Base-by-base conservation (phyloP, 2,329 filamentous ascomycete genomes). In the Talaromyces funiculosus region DNA sequence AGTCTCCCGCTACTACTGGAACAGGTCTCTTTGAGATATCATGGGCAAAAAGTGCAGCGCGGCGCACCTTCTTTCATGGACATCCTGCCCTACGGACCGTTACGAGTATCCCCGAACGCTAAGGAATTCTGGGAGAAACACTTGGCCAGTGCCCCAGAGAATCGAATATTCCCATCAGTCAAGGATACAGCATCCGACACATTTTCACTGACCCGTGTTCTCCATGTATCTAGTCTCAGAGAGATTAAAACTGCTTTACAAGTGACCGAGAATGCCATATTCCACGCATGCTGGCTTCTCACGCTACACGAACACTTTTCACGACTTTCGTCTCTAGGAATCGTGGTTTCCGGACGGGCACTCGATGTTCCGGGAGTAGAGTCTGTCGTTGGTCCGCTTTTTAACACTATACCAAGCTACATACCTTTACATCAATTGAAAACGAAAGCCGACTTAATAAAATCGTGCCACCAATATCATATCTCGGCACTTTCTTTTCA, bases 401-500 rank as follows among this genome's bases (percentile, higher is more conserved):
- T 97, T 81, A 97, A 97, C 70, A 96, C 92, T 0, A 78, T 97
- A 1, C 91, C 92, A 0, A 91, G 89, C 69, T 81, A 84, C 59
- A 74, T 86, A 35, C 69, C 76, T 5, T 65, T 82, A 14, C 63
- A 74, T 6, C 64, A 71, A 0, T 68, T 73, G 0, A 76, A 81
- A 4, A 84, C 80, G 0, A 91, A 88, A 85, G 70, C 75, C 0
- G 79, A 83, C 0, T 72, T 91, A 1, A 78, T 91, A 22, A 78
- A 75, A 16, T 75, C 78, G 55, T 90, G 89, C 63, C 90, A 96
- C 67, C 75, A 84, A 0, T 91, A 88, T 69, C 90, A 90, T 69
- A 82, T 85, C 1, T 77, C 82, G 0, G 81, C 84, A 10, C 78
- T 94, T 20, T 81, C 86, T 0, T 93, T 88, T 65, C 91, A 95